Evolutionary conservation across 331 rosid species (phyloP).

Genomic region (Malus hybrid): DNA sequence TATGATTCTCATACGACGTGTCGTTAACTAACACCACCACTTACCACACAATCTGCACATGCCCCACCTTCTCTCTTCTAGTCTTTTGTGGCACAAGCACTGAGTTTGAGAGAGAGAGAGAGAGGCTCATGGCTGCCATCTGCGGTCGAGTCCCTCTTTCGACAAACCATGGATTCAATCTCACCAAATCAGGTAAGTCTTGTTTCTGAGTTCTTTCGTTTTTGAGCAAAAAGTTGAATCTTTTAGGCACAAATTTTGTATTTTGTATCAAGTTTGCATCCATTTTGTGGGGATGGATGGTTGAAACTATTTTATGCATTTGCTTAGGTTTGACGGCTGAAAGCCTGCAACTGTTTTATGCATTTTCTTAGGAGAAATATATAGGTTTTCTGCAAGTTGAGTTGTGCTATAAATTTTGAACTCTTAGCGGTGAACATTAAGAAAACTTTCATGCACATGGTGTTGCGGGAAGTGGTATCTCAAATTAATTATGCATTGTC

Average conservation of each 20-base stretch:
- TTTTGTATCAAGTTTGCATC: not conserved
- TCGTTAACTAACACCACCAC: not conserved
- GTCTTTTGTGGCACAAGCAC: too few relatives aligned
- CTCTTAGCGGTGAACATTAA: not conserved
- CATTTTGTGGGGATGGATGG: not conserved
- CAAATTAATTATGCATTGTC: too few relatives aligned
- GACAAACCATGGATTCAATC: conserved; percentile 44
- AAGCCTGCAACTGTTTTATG: not conserved
- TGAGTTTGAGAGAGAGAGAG: not conserved
- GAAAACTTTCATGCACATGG: too few relatives aligned
- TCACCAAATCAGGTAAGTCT: conserved; percentile 32
- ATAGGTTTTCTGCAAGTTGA: too few relatives aligned
- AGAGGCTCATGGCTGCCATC: conserved; percentile 45
- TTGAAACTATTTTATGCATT: not conserved
- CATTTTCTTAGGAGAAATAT: not conserved
- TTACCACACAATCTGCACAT: not conserved
- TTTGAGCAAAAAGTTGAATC: not conserved
- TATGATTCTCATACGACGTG: conserved; percentile 6
- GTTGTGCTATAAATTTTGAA: not conserved
- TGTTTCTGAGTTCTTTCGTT: not conserved
- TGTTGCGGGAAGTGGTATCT: not conserved
- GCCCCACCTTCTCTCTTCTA: not conserved
- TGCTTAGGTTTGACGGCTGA: not conserved
- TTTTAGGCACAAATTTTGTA: not conserved
- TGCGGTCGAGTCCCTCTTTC: conserved; percentile 60